Evolutionary conservation across 139 green algal species (phyloP), one percentile per base, ranked within the genome.

Genomic region (Zygnema circumcarinatum): DNA sequence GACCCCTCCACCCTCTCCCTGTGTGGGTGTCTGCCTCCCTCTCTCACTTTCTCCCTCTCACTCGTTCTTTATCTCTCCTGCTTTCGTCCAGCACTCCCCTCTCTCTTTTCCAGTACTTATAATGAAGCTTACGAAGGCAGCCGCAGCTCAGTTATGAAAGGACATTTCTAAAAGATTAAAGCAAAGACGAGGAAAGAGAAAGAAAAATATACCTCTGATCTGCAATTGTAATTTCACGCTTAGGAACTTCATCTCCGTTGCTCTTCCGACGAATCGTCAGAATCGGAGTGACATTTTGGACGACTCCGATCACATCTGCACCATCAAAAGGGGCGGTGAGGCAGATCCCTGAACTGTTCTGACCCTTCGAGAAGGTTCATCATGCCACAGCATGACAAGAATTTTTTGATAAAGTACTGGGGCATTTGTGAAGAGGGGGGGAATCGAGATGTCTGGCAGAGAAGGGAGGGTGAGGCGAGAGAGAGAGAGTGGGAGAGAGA

Each of bases 241-340:
- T 99, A 69, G 87, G 74, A 22, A 92, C 92, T 82, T 98, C 95
- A 1, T 88, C 92, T 86, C 96, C 96, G 31, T 96, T 93, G 16
- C 89, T 93, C 3, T 92, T 91, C 21, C 76, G 29, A 22, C 92
- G 96, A 86, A 99, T 97, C 35, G 85, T 91, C 11, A 32, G 40
- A 79, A 84, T 89, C 20, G 89, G 36, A 0, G 90, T 89, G 25
- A 95, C 93, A 2, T 38, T 90, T 72, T 98, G 91, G 33, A 98
- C 93, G 31, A 99, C 90, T 32, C 95, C 96, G 1, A 97, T 82
- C 1, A 99, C 84, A 89, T 99, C 97, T 85, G 40, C 16, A 21
- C 20, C 20, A 78, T n/a, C 20, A 47, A 62, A 40, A 78, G 11
- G 11, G 16, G 35, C 7, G 35, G 11, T 11, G 69, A 78, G 56